phyloP scores from a whole-genome alignment of 2,329 filamentous ascomycete species.

The Sclerotinia trifoliorum region DNA sequence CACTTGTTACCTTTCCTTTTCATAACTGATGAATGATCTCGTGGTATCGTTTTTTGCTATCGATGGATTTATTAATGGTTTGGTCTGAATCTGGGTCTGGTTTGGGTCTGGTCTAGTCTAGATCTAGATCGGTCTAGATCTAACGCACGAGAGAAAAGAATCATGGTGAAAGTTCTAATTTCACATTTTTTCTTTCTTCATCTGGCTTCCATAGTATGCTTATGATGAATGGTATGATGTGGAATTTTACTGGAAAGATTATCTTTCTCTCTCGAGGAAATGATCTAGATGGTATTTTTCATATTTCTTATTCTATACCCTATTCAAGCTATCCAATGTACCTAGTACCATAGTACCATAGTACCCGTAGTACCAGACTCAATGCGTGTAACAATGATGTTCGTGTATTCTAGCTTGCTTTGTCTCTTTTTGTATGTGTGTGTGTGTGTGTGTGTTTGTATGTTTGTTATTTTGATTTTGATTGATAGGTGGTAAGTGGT shows the following conservation, averaged over 20 bases:
- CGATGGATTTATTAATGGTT: slow-evolving; percentile 11
- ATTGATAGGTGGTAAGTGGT: too few relatives aligned
- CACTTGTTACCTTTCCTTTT: slow-evolving; percentile 32
- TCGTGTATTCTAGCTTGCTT: slow-evolving; percentile 37
- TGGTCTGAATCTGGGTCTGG: slow-evolving; percentile 20
- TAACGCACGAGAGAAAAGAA: not conserved
- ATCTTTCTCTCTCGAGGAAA: not conserved
- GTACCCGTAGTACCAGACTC: slow-evolving; percentile 23
- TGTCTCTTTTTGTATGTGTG: too few relatives aligned
- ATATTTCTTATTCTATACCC: too few relatives aligned
- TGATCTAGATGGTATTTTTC: not conserved
- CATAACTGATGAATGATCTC: slow-evolving; percentile 16
- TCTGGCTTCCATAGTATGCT: not conserved
- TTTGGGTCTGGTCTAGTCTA: not conserved
- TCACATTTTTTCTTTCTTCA: slow-evolving; percentile 21
- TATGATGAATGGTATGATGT: not conserved
- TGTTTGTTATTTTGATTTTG: too few relatives aligned
- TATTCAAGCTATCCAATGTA: too few relatives aligned
- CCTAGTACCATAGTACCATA: too few relatives aligned
- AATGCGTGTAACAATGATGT: slow-evolving; percentile 36
- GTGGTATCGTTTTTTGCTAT: slow-evolving; percentile 8
- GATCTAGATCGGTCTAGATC: slow-evolving; percentile 19
- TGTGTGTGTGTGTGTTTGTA: too few relatives aligned
- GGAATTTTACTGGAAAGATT: not conserved
- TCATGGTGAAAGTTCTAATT: slow-evolving; percentile 23